phyloP scores from a whole-genome alignment of 129 eudicot genomes.

The Lonicera japonica region DNA sequence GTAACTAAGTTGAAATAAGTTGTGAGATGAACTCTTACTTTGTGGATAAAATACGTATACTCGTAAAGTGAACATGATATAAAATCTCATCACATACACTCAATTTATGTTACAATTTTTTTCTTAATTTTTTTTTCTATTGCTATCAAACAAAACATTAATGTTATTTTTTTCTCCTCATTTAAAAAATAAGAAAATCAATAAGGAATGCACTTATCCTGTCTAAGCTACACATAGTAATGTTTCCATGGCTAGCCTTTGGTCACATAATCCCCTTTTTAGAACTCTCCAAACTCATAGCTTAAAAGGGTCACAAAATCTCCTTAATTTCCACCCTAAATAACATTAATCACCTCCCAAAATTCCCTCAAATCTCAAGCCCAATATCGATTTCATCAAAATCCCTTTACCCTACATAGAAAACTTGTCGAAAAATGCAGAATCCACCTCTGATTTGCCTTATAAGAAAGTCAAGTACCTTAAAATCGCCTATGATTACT shows the following conservation, averaged over 20 bases:
- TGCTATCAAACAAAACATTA: too few relatives aligned
- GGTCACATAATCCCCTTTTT: slow-evolving; percentile 24
- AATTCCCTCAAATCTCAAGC: slow-evolving; percentile 8
- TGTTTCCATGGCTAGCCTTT: slow-evolving; percentile 29
- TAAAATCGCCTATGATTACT: slow-evolving; percentile 27
- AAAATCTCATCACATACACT: too few relatives aligned
- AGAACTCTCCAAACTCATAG: slow-evolving; percentile 30
- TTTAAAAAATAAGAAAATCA: too few relatives aligned
- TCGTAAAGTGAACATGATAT: too few relatives aligned
- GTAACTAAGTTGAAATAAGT: too few relatives aligned
- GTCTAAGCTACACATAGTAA: slow-evolving; percentile 23
- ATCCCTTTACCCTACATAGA: slow-evolving; percentile 10
- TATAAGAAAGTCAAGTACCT: slow-evolving; percentile 18
- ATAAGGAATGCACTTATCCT: too few relatives aligned
- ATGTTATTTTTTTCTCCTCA: too few relatives aligned
- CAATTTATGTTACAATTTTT: too few relatives aligned
- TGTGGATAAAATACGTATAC: too few relatives aligned
- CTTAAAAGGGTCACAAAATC: slow-evolving; percentile 24
- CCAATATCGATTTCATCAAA: slow-evolving; percentile 17
- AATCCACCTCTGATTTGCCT: slow-evolving; percentile 30
- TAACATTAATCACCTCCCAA: slow-evolving; percentile 29
- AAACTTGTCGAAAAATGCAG: slow-evolving; percentile 25
- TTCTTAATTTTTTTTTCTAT: too few relatives aligned
- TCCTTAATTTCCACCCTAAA: slow-evolving; percentile 31
- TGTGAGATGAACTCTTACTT: too few relatives aligned